Base-by-base conservation (phyloP, 2,329 filamentous ascomycete genomes). In the Triangularia setosa region DNA sequence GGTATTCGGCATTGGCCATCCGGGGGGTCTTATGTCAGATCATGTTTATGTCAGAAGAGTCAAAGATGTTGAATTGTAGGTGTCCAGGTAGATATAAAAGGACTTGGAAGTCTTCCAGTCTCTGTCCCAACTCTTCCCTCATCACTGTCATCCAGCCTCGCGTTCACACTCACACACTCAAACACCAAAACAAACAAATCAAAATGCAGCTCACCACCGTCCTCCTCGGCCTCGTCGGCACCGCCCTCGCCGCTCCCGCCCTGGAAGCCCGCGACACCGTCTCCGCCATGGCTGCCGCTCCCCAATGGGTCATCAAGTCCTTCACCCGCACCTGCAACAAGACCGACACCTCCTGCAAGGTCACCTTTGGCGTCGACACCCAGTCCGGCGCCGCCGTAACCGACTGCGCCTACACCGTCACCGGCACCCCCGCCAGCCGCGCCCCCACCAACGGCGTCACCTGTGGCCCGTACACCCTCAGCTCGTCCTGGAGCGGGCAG, bases 321-420 rank as follows among this genome's bases (percentile, higher is more conserved):
- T 64, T 79, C 64, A 74, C 74, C 67, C 79, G 78, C 28, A 72
- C 70, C 35, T 80, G 79, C 75, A 73, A 79, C 72, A 53, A 64
- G 4, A 71, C 52, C 23, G 73, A 80, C 74, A 78, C 76, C 16
- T 71, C 70, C 30, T 80, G 79, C 75, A 73, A 70, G 52, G 79
- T 79, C 77, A 70, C 70, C 16, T 82, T 81, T 68, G 71, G 71
- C 62, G 74, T 82, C 72, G 70, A 79, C 72, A 77, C 77, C 30
- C 64, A 69, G 12, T 44, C 63, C 18, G 64, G 40, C 6, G 30
- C 60, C n/a, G 71, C 73, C 44, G 68, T 63, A 14, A 65, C 63
- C n/a, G 18, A 11, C 12, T 48, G 73, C 69, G 8, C 61, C 65
- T 62, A 76, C 75, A 61, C 44, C 27, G 65, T 69, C 55, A 66